Evolutionary conservation across 495 filamentous ascomycete species (phyloP).

Genomic region (Aspergillus sclerotioniger): DNA sequence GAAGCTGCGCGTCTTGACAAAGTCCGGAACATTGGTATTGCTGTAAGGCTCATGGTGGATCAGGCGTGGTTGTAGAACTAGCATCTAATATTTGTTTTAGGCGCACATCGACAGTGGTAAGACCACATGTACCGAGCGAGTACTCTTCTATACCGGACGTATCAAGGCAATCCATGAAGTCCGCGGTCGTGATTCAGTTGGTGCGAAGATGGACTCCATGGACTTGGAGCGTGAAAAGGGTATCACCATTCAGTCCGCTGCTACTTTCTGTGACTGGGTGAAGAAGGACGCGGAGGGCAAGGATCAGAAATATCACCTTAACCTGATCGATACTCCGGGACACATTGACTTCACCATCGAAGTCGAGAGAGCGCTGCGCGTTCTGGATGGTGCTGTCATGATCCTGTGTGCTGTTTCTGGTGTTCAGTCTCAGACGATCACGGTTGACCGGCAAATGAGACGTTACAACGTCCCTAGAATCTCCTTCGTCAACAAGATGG

Average conservation of each 20-base stretch:
- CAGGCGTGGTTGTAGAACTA: not conserved
- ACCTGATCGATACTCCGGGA: conserved; percentile 97
- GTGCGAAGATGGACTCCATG: conserved; percentile 99
- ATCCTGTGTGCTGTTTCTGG: conserved; percentile 97
- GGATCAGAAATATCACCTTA: conserved; percentile 93
- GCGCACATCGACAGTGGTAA: conserved; percentile 99
- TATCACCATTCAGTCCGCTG: conserved; percentile 97
- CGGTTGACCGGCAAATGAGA: conserved; percentile 97
- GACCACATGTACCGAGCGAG: conserved; percentile 93
- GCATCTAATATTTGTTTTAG: conserved; percentile 41
- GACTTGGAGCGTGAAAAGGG: conserved; percentile 97
- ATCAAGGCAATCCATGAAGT: conserved; percentile 98
- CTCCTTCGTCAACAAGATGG: conserved; percentile 99
- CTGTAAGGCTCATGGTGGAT: conserved; percentile 52
- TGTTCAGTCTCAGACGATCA: conserved; percentile 97
- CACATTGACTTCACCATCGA: conserved; percentile 99
- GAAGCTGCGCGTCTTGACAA: conserved; percentile 73
- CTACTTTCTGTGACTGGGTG: conserved; percentile 96
- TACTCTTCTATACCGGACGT: conserved; percentile 97
- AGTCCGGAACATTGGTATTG: conserved; percentile 97
- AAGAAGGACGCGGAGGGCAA: conserved; percentile 71
- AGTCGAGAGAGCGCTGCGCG: conserved; percentile 92
- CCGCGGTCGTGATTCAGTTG: conserved; percentile 88
- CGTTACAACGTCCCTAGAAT: conserved; percentile 95
- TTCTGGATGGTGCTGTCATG: conserved; percentile 97